These are phyloP conservation scores for Sarocladium brachiariae DNA, from an alignment of 2,329 filamentous ascomycete genomes.

Conservation along the genomic window DNA sequence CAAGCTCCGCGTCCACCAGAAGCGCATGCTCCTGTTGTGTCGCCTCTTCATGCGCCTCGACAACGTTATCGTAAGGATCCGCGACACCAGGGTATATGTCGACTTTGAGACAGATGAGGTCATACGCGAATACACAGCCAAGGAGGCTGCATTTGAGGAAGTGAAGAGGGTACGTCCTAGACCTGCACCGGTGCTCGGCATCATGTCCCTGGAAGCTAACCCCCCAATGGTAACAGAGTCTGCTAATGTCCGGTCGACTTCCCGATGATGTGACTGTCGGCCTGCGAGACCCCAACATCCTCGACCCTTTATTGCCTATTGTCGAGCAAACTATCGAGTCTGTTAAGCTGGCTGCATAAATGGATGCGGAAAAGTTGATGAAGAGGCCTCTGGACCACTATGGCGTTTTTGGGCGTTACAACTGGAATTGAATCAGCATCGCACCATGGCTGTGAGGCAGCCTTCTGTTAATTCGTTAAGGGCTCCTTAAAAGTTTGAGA, in stretches of 20 bases:
- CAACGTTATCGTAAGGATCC: conserved; percentile 76
- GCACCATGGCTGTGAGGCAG: too few relatives aligned
- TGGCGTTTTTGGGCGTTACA: conserved; percentile 3
- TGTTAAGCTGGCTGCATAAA: conserved; percentile 16
- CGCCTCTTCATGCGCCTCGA: conserved; percentile 92
- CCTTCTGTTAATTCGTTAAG: too few relatives aligned
- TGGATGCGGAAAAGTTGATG: too few relatives aligned
- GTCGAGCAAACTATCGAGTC: conserved; percentile 62
- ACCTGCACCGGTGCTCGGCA: neutral
- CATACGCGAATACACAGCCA: conserved; percentile 83
- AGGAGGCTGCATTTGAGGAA: conserved; percentile 72
- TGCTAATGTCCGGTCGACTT: conserved; percentile 40
- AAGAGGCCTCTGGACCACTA: neutral
- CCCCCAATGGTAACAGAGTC: conserved; percentile 28
- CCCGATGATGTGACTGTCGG: conserved; percentile 70
- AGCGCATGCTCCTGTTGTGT: conserved; percentile 74
- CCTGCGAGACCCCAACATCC: conserved; percentile 71
- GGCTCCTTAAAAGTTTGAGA: too few relatives aligned
- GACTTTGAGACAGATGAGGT: conserved; percentile 77
- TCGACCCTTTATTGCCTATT: conserved; percentile 62
- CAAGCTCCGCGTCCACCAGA: conserved; percentile 90
- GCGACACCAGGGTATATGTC: conserved; percentile 87
- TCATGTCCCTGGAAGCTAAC: neutral
- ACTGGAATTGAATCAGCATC: too few relatives aligned
- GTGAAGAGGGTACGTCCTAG: conserved; percentile 57